A percentile compares a stretch with the other conserved stretches of the same genome.
These are phyloP conservation scores for Boletus mariae DNA, from an alignment of 1,284 basidiomycete genomes.

Conservation along the genomic window DNA sequence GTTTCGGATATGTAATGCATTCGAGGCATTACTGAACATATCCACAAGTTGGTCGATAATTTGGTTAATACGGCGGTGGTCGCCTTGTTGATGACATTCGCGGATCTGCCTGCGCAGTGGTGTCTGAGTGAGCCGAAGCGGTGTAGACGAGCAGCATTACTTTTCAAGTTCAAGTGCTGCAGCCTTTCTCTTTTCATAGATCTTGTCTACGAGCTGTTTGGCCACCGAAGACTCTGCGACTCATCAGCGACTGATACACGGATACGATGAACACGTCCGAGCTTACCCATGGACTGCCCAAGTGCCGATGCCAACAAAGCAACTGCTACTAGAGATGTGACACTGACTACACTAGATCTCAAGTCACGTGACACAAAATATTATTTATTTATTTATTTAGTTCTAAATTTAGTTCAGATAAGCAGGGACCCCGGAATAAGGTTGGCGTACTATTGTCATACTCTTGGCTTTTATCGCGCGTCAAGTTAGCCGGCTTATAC, in stretches of 20 bases:
- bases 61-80: constrained; percentile 75
- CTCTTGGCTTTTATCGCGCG: not conserved
- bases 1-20: constrained; percentile 86
- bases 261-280: too few relatives aligned
- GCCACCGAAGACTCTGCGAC: constrained; percentile 57
- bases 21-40: constrained; percentile 80
- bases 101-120: constrained; percentile 65
- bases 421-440: not conserved
- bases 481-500: not conserved
- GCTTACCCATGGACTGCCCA: constrained; percentile 18
- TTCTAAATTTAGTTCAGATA: not conserved
- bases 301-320: too few relatives aligned
- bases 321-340: too few relatives aligned
- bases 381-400: not conserved
- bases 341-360: not conserved
- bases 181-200: constrained; percentile 94
- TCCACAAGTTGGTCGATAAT: constrained; percentile 95
- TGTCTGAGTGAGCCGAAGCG: constrained; percentile 14
- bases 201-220: constrained; percentile 80
- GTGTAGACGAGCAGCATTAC: constrained; percentile 39
- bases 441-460: not conserved
- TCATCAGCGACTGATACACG: constrained; percentile 4
- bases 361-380: not conserved
- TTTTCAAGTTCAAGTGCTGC: constrained; percentile 96
- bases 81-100: constrained; percentile 79